phyloP scores from a whole-genome alignment of 768 basidiomycete genomes.

The Leccinum disarticulatum region DNA sequence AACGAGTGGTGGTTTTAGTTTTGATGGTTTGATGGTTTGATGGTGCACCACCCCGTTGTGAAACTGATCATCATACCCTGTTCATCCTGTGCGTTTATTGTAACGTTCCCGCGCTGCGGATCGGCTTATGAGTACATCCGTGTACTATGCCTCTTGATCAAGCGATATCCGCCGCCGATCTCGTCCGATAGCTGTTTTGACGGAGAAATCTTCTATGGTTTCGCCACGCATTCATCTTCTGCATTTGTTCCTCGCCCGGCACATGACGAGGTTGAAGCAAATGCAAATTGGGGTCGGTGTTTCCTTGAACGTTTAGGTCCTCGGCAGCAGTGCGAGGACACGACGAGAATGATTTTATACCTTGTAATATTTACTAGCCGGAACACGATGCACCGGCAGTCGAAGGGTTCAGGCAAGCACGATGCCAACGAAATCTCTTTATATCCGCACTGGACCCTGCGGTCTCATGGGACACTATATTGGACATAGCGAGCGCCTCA shows the following conservation, averaged over 20 bases:
- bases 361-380: slow-evolving; percentile 1
- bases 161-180: slow-evolving; percentile 20
- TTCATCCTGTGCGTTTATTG: slow-evolving; percentile 2
- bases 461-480: slow-evolving; percentile 10
- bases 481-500: too few species aligned
- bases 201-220: neutral
- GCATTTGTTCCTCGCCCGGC: neutral
- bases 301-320: neutral
- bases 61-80: slow-evolving; percentile 8
- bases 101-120: slow-evolving; percentile 8
- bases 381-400: neutral
- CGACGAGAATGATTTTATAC: neutral
- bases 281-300: neutral
- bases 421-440: neutral
- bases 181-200: neutral
- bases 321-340: neutral
- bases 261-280: neutral
- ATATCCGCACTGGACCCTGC: slow-evolving; percentile 6
- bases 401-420: slow-evolving; percentile 2
- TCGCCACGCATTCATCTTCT: neutral
- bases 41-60: neutral
- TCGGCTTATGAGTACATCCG: slow-evolving; percentile 2
- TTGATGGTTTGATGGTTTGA: neutral
- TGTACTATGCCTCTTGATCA: slow-evolving; percentile 2
- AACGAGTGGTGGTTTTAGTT: slow-evolving; percentile 2